These are phyloP conservation scores for Friedmanniomyces endolithicus DNA, from an alignment of 495 filamentous ascomycete genomes.

Conservation along the genomic window DNA sequence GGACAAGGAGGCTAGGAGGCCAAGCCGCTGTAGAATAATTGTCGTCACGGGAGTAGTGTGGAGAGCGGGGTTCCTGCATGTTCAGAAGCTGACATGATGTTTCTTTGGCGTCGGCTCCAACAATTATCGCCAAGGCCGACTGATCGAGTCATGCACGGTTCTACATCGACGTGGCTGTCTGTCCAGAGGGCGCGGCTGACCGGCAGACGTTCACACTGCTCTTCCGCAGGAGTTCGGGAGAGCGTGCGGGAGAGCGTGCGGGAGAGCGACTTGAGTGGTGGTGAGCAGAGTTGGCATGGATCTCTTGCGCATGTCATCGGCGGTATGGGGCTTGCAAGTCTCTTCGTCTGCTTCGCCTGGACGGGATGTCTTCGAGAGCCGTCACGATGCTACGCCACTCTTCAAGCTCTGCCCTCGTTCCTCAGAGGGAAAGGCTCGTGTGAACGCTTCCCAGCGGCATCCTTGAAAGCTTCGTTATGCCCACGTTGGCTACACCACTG, in stretches of 20 bases:
- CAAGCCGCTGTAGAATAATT: not conserved
- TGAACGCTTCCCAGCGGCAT: not conserved
- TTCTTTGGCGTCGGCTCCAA: too few relatives aligned
- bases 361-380: conserved; percentile 2
- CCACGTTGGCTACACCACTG: not conserved
- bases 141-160: too few relatives aligned
- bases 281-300: conserved; percentile 40
- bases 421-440: not conserved
- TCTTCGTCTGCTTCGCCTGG: conserved; percentile 20
- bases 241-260: conserved; percentile 38
- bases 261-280: conserved; percentile 42
- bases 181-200: too few relatives aligned
- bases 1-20: not conserved
- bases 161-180: too few relatives aligned
- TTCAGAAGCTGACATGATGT: not conserved
- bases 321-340: conserved; percentile 42
- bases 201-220: conserved; percentile 19
- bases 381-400: not conserved
- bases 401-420: not conserved
- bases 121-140: too few relatives aligned
- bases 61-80: not conserved
- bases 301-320: conserved; percentile 45
- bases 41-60: too few relatives aligned
- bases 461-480: not conserved
- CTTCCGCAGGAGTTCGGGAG: conserved; percentile 24